These are phyloP conservation scores for Nannochloris sp. DNA, from an alignment of 139 green algal genomes.

Conservation along the genomic window DNA sequence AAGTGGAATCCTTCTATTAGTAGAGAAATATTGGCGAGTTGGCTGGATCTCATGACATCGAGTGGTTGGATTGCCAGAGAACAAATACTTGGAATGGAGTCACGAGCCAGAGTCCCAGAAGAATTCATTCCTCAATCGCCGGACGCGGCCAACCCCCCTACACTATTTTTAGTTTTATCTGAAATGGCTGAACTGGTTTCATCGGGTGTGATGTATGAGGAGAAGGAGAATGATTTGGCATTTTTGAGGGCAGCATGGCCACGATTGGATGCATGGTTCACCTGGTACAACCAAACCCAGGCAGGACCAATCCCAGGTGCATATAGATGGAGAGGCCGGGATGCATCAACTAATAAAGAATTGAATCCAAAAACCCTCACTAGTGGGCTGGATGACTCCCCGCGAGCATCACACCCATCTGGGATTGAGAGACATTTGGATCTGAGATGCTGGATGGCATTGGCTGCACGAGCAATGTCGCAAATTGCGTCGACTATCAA, in stretches of 20 bases:
- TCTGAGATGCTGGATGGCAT: slow-evolving; percentile 85
- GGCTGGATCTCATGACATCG: slow-evolving; percentile 85
- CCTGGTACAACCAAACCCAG: slow-evolving; percentile 80
- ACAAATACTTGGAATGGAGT: slow-evolving; percentile 75
- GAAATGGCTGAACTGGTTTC: slow-evolving; percentile 40
- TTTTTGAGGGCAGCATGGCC: slow-evolving; percentile 52
- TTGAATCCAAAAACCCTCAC: slow-evolving; percentile 91
- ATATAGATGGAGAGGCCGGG: slow-evolving; percentile 62
- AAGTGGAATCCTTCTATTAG: slow-evolving; percentile 59
- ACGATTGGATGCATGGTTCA: slow-evolving; percentile 70
- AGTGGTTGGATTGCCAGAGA: slow-evolving; percentile 69
- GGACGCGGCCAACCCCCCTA: slow-evolving; percentile 79
- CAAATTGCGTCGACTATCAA: slow-evolving; percentile 29
- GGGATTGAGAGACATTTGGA: slow-evolving; percentile 81
- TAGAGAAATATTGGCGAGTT: slow-evolving; percentile 74
- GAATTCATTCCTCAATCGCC: slow-evolving; percentile 87
- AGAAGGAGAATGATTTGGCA: slow-evolving; percentile 8
- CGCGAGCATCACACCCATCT: slow-evolving; percentile 77
- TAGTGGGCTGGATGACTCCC: slow-evolving; percentile 88
- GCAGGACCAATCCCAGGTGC: slow-evolving; percentile 43
- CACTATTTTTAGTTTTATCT: slow-evolving; percentile 74
- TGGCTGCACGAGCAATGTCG: slow-evolving; percentile 45
- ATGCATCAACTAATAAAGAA: slow-evolving; percentile 39
- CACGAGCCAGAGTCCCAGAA: slow-evolving; percentile 56
- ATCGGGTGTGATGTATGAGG: background rate